Evolutionary conservation across 202 grass and related monocot genomes (phyloP).

Genomic region (Dendrocalamus latiflorus): DNA sequence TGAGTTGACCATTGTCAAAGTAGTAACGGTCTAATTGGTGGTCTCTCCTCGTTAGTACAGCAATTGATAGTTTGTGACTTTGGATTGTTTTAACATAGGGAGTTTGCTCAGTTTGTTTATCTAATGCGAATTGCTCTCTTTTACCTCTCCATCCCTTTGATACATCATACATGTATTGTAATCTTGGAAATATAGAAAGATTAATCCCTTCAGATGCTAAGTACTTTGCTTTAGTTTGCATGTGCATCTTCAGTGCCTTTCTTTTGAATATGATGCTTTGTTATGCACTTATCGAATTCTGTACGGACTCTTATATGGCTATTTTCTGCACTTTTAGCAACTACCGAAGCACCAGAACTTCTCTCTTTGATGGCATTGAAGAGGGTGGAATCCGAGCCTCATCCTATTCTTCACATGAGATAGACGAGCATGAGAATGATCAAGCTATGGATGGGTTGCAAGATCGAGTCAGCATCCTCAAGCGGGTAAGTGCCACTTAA

Average conservation of each 20-base stretch:
- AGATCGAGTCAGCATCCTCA: no score
- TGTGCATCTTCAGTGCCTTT: not conserved
- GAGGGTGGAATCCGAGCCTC: no score
- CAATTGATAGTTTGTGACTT: not conserved
- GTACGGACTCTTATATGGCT: not conserved
- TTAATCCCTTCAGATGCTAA: not conserved
- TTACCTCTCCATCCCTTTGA: not conserved
- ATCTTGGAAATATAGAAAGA: not conserved
- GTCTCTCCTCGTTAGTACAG: no score
- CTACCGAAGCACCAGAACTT: constrained; percentile 55
- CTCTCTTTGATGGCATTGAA: constrained; percentile 75
- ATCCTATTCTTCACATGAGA: no score
- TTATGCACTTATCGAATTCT: not conserved
- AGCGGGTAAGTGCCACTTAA: no score
- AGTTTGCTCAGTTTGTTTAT: not conserved
- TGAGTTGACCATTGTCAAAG: no score
- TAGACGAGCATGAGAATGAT: no score
- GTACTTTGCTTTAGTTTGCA: not conserved
- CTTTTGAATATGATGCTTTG: not conserved
- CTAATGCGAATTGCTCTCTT: not conserved
- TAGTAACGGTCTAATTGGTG: no score
- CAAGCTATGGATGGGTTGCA: no score
- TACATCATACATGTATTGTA: no score
- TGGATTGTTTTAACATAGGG: constrained; percentile 1
- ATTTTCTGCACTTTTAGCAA: constrained; percentile 23